A percentile compares a stretch with the other conserved stretches of the same genome.
phyloP scores from a whole-genome alignment of 2,329 filamentous ascomycete genomes.

The Ceratocystis variospora region DNA sequence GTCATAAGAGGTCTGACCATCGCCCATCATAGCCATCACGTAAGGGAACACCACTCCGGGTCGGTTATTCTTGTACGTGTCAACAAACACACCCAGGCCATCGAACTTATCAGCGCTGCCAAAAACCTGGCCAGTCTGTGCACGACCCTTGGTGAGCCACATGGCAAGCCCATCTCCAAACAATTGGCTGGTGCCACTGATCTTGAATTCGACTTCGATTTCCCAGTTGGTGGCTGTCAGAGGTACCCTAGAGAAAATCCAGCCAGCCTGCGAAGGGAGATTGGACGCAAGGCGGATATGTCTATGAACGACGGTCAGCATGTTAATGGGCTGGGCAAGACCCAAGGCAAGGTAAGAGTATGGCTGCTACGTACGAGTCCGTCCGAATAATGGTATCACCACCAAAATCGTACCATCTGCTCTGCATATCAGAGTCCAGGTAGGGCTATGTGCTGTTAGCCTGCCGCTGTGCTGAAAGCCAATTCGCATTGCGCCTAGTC shows the following conservation, averaged over 20 bases:
- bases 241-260: slow-evolving; percentile 86
- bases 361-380: slow-evolving; percentile 39
- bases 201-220: slow-evolving; percentile 90
- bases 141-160: slow-evolving; percentile 94
- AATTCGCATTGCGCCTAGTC: slow-evolving; percentile 20
- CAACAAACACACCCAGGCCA: slow-evolving; percentile 87
- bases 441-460: slow-evolving; percentile 53
- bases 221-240: slow-evolving; percentile 98
- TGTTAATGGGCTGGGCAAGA: not conserved
- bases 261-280: slow-evolving; percentile 78
- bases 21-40: slow-evolving; percentile 95
- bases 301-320: slow-evolving; percentile 30
- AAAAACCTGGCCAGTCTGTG: slow-evolving; percentile 68
- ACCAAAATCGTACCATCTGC: slow-evolving; percentile 97
- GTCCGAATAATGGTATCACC: slow-evolving; percentile 77
- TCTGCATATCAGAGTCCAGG: slow-evolving; percentile 94
- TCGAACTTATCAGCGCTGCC: slow-evolving; percentile 81
- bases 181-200: slow-evolving; percentile 75
- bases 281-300: slow-evolving; percentile 90
- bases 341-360: not conserved
- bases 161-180: slow-evolving; percentile 95
- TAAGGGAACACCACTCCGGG: slow-evolving; percentile 93
- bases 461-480: not conserved
- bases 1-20: slow-evolving; percentile 79
- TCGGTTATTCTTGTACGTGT: slow-evolving; percentile 99